phyloP scores from a whole-genome alignment of 345 rosid species.

The Syzygium aqueum region DNA sequence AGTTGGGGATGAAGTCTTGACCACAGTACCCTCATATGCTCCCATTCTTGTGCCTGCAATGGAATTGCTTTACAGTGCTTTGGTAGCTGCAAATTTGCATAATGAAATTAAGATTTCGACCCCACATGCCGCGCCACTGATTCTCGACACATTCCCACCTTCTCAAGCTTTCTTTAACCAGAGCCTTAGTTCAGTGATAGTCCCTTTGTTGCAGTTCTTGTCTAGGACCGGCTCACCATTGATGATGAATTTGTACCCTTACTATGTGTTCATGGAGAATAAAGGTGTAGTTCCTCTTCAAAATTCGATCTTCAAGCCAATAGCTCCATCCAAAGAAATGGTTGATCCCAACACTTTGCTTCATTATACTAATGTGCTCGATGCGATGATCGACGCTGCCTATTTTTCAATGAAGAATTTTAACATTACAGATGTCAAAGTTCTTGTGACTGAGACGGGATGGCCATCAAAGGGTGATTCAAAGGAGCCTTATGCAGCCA shows the following conservation, averaged over 20 bases:
- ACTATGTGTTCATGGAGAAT: conserved; percentile 92
- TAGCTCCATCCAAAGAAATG: conserved; percentile 90
- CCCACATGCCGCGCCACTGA: conserved; percentile 73
- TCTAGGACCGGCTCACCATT: conserved; percentile 73
- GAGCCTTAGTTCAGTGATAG: conserved; percentile 58
- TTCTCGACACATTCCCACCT: conserved; percentile 87
- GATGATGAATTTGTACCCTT: conserved; percentile 98
- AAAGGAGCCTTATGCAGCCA: conserved; percentile 78
- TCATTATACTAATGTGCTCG: conserved; percentile 90
- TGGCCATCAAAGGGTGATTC: conserved; percentile 89
- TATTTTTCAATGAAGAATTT: conserved; percentile 88
- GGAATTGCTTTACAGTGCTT: conserved; percentile 71
- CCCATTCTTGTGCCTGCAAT: conserved; percentile 85
- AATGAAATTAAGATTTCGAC: conserved; percentile 77
- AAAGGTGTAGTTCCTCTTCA: conserved; percentile 92
- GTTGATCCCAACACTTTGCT: conserved; percentile 95
- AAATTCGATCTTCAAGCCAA: conserved; percentile 71
- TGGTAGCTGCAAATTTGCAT: conserved; percentile 85
- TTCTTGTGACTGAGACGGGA: conserved; percentile 81
- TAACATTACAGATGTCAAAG: conserved; percentile 66
- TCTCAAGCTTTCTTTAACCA: conserved; percentile 96
- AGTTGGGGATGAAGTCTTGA: conserved; percentile 92
- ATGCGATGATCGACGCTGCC: conserved; percentile 94
- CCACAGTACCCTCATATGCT: conserved; percentile 73
- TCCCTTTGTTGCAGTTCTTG: conserved; percentile 72